A percentile compares a stretch with the other conserved stretches of the same genome.
These are phyloP conservation scores for Alternaria gaisen DNA, from an alignment of 2,329 filamentous ascomycete species.

Conservation along the genomic window DNA sequence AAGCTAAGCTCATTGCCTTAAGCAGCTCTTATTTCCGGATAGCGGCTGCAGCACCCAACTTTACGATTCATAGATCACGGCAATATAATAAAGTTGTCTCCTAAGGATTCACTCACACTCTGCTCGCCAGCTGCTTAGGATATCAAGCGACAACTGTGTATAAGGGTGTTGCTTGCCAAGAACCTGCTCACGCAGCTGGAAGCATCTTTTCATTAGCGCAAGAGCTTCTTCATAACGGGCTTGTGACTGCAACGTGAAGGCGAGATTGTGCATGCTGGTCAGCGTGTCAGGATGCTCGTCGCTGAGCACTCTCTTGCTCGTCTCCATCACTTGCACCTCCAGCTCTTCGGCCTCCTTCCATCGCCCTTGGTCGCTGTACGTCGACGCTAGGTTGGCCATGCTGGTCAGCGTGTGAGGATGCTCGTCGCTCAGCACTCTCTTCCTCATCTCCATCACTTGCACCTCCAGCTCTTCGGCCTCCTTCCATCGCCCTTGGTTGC, in stretches of 20 bases:
- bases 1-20: too few species aligned
- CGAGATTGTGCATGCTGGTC: slow-evolving; percentile 13
- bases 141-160: neutral
- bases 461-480: slow-evolving; percentile 24
- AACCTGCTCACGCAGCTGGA: neutral
- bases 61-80: too few species aligned
- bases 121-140: neutral
- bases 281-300: slow-evolving; percentile 21
- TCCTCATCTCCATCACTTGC: slow-evolving; percentile 25
- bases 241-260: neutral
- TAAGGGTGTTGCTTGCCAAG: slow-evolving; percentile 6
- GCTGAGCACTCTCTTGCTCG: slow-evolving; percentile 15
- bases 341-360: slow-evolving; percentile 25
- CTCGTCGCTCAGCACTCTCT: slow-evolving; percentile 11
- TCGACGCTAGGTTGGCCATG: neutral
- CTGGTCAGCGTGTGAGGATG: slow-evolving; percentile 21
- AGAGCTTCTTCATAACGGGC: slow-evolving; percentile 4
- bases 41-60: too few species aligned
- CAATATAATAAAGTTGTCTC: too few species aligned
- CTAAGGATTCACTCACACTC: neutral
- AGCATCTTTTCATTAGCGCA: slow-evolving; percentile 3
- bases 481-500: slow-evolving; percentile 1
- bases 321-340: slow-evolving; percentile 23
- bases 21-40: too few species aligned
- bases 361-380: neutral